Conservation (phyloP, 106 monocot genomes). For the Xerophyta viscosa region DNA sequence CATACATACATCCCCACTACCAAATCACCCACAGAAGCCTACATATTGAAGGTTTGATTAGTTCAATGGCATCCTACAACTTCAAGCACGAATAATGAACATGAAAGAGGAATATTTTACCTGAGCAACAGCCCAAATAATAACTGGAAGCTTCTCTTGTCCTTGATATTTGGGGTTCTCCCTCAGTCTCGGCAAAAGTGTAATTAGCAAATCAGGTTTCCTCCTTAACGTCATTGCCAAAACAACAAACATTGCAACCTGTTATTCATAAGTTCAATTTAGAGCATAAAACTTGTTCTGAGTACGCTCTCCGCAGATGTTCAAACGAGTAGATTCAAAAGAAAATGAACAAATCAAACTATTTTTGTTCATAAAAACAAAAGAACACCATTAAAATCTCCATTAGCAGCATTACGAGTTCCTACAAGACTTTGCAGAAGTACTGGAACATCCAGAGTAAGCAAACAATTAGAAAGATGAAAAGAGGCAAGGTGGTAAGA, state of each 20-base stretch:
- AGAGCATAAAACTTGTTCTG: neutral
- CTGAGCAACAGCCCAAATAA: slow-evolving; percentile 83
- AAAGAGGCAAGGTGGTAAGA: no score
- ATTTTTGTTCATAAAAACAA: no score
- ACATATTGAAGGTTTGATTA: neutral
- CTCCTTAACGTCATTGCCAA: slow-evolving; percentile 72
- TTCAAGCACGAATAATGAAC: no score
- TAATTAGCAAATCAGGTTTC: slow-evolving; percentile 74
- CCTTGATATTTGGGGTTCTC: slow-evolving; percentile 77
- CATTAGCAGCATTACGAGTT: no score
- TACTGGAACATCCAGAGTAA: no score
- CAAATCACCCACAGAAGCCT: slow-evolving; percentile 69
- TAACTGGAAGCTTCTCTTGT: slow-evolving; percentile 68
- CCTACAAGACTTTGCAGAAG: no score
- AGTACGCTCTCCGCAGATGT: no score
- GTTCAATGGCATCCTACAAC: no score
- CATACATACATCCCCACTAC: slow-evolving; percentile 33
- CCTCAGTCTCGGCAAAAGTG: slow-evolving; percentile 63
- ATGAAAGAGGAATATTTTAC: slow-evolving; percentile 18
- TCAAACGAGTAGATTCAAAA: no score
- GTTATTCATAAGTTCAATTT: slow-evolving; percentile 2
- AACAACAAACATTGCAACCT: slow-evolving; percentile 93
- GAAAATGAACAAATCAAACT: neutral
- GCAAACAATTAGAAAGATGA: no score
- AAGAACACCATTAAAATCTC: no score